These are phyloP conservation scores for Liquidambar formosana DNA, from an alignment of 164 flowering plant genomes.

Conservation along the genomic window DNA sequence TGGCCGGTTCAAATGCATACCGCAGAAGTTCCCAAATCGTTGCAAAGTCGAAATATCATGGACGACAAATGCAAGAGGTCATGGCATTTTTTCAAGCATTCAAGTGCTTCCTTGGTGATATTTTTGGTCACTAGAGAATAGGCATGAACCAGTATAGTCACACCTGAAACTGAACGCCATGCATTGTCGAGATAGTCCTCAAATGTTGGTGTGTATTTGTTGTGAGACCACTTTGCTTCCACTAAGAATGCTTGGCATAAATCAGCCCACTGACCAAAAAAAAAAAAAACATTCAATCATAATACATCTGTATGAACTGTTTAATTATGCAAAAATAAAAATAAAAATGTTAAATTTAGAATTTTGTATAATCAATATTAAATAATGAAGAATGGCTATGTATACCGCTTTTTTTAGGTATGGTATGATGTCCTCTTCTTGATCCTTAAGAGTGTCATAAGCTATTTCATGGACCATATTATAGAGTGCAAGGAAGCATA, in stretches of 20 bases:
- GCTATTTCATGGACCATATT: too few relatives aligned
- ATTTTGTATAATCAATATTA: too few relatives aligned
- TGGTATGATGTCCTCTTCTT: constrained; percentile 19
- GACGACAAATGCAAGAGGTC: constrained; percentile 33
- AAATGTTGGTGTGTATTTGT: constrained; percentile 30
- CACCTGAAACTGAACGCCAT: constrained; percentile 37
- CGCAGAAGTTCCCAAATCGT: constrained; percentile 40
- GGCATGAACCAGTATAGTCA: constrained; percentile 20
- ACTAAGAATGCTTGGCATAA: constrained; percentile 34
- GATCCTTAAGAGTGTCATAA: too few relatives aligned
- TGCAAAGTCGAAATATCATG: constrained; percentile 32
- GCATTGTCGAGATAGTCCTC: constrained; percentile 46
- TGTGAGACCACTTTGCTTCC: constrained; percentile 44
- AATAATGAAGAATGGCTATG: too few relatives aligned
- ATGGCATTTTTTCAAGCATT: too few relatives aligned
- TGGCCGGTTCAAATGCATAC: too few relatives aligned
- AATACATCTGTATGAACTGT: background rate
- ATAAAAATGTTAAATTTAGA: too few relatives aligned
- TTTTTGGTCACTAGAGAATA: too few relatives aligned
- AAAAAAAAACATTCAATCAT: background rate
- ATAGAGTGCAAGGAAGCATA: too few relatives aligned
- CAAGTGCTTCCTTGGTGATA: too few relatives aligned
- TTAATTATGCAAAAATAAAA: too few relatives aligned
- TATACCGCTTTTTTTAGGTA: constrained; percentile 27
- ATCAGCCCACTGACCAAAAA: too few relatives aligned